These are phyloP conservation scores for Marasmius sp. DNA, from an alignment of 1,284 basidiomycete genomes.

Conservation along the genomic window DNA sequence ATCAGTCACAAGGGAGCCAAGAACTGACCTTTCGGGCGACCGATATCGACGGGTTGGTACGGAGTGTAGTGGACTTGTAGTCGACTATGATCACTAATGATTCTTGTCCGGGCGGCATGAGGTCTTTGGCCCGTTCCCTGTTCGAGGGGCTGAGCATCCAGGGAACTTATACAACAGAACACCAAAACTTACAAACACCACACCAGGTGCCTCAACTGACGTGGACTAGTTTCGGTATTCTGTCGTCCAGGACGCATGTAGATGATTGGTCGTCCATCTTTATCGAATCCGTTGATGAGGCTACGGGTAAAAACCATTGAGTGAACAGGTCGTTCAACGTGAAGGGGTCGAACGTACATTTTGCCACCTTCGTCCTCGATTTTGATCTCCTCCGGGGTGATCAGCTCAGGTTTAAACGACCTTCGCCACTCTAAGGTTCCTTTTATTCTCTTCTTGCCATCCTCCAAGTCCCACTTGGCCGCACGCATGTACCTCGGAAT, in stretches of 20 bases:
- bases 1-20: background rate
- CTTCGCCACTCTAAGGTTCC: slow-evolving; percentile 80
- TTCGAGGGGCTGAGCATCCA: slow-evolving; percentile 10
- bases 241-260: slow-evolving; percentile 85
- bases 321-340: background rate
- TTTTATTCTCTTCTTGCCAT: slow-evolving; percentile 77
- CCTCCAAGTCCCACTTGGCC: slow-evolving; percentile 77
- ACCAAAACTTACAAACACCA: slow-evolving; percentile 73
- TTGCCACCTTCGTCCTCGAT: slow-evolving; percentile 83
- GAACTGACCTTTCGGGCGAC: slow-evolving; percentile 65
- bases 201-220: slow-evolving; percentile 80
- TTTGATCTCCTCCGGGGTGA: slow-evolving; percentile 73
- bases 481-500: slow-evolving; percentile 82
- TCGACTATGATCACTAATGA: slow-evolving; percentile 81
- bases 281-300: slow-evolving; percentile 80
- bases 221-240: slow-evolving; percentile 74
- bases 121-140: slow-evolving; percentile 83
- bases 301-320: slow-evolving; percentile 34
- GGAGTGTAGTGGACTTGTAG: slow-evolving; percentile 78
- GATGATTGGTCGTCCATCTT: slow-evolving; percentile 77
- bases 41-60: slow-evolving; percentile 79
- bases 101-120: slow-evolving; percentile 83
- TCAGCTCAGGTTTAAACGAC: slow-evolving; percentile 80
- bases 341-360: slow-evolving; percentile 56
- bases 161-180: background rate